A percentile compares a stretch with the other conserved stretches of the same genome.
Evolutionary conservation across 345 rosid genomes (phyloP).

Genomic region (Dipteronia sinensis): DNA sequence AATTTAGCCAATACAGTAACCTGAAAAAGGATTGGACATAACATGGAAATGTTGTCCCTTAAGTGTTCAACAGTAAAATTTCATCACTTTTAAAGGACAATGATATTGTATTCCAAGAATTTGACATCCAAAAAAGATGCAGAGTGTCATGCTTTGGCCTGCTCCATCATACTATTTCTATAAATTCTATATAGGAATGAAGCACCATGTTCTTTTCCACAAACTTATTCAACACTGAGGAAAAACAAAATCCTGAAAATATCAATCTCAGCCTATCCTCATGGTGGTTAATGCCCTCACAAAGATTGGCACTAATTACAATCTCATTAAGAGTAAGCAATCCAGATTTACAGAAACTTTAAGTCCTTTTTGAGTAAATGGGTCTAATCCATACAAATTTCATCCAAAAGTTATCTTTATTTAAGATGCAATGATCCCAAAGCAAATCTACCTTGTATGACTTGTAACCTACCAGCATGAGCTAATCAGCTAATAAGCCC

Average conservation of each 20-base stretch:
- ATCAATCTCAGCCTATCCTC: neutral
- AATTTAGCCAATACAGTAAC: neutral
- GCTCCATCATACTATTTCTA: neutral
- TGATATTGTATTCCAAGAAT: neutral
- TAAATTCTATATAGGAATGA: neutral
- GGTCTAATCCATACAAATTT: too few species aligned
- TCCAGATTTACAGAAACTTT: neutral
- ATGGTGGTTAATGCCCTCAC: neutral
- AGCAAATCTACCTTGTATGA: neutral
- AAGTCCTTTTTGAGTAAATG: neutral
- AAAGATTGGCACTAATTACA: neutral
- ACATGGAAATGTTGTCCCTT: neutral
- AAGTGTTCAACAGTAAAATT: neutral
- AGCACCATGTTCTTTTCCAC: neutral
- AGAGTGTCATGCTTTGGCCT: neutral
- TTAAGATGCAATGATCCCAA: neutral
- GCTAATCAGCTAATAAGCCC: too few species aligned
- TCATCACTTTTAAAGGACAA: neutral
- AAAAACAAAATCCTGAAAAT: neutral
- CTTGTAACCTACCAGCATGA: neutral
- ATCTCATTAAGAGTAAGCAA: slow-evolving; percentile 4
- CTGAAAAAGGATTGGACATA: neutral
- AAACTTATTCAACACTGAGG: neutral
- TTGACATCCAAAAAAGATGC: neutral
- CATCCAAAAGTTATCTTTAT: neutral